Evolutionary conservation across 352 stramenopile species (phyloP), one percentile per base, ranked within the genome.

Genomic region (Globisporangium sylvaticum): DNA sequence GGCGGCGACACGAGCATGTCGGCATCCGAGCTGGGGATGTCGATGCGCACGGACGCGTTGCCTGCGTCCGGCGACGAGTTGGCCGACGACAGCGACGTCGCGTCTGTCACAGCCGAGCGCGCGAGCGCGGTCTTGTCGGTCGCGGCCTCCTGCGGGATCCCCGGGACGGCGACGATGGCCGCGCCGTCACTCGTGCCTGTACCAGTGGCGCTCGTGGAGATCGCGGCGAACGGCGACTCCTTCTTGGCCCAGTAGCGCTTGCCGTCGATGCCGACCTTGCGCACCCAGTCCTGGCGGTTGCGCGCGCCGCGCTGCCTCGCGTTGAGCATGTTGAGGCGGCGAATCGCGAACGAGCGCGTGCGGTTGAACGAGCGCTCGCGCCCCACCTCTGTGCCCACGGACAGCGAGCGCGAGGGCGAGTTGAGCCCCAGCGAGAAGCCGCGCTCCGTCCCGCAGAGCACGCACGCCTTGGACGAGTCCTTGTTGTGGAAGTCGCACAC

Each of bases 401-500:
- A 72, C 1, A 80, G 69, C 15, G 65, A 66, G 20, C 74, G 74
- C 10, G 69, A 68, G 10, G 83, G 84, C 18, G 83, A 89, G 56
- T 73, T 69, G 1, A 91, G 73, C 0, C 85, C 85, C 9, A 95
- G 75, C 56, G 78, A 87, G 70, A 95, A 95, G 50, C 87, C 87
- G 48, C 80, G 78, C 66, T 95, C 87, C 20, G 87, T 95, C 66
- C 87, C 87, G 57, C 87, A 95, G 2, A 95, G 70, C 46, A 94
- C 82, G 65, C 87, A 95, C 20, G 77, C 54, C 71, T 90, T 90
- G 65, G 78, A 52, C 57, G 83, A 92, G 31, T 80, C 78, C 69
- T 95, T 95, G 77, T 95, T 95, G 74, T 93, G 83, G 69, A 95
- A 95, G 72, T 95, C 87, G 66, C 87, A 95, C 7, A 95, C 87